Base-by-base conservation (phyloP, 352 stramenopile species). In the Globisporangium takayamanum region DNA sequence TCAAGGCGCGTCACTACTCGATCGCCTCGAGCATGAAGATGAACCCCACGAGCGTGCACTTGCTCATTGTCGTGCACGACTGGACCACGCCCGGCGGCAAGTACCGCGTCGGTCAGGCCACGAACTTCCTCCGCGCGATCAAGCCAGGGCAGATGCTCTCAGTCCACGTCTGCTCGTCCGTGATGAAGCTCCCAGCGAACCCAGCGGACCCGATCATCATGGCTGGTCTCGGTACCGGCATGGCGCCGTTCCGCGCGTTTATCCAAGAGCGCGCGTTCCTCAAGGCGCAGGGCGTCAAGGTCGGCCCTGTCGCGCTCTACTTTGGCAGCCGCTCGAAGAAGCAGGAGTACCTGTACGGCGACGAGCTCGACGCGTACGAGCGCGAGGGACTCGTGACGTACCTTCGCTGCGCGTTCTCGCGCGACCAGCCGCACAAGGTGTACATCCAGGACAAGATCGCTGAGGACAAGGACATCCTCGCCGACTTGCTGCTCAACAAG, bases 291-390 rank as follows among this genome's bases (percentile, higher is more conserved):
- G 77, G 80, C 46, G 65, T 88, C 20, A 68, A 75, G 58, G 80
- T 96, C 11, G 87, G 84, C 16, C 82, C 85, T 0, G 76, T 95
- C 20, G 82, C 80, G 37, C 68, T 97, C 18, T 97, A 99, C 80
- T 99, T 99, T 83, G 96, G 97, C 57, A 97, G 91, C 71, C 95
- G 97, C 50, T 84, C 88, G 65, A 83, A 85, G 54, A 64, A 85
- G n/a, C 78, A 94, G 50, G 97, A 99, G 78, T 99, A 96, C 70
- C 77, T 99, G 28, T 99, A 99, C 73, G 78, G 85, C 42, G 90
- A 98, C 42, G 85, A 96, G 66, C 73, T 93, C 25, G 82, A 95
- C 57, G 66, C 76, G 61, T 95, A 94, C 68, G 76, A 94, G 63
- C 68, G 78, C 20, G 82, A 94, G 33, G 87, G 87, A 0, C 62